These are phyloP conservation scores for Neltuma alba DNA, from an alignment of 306 rosid genomes.

Conservation along the genomic window DNA sequence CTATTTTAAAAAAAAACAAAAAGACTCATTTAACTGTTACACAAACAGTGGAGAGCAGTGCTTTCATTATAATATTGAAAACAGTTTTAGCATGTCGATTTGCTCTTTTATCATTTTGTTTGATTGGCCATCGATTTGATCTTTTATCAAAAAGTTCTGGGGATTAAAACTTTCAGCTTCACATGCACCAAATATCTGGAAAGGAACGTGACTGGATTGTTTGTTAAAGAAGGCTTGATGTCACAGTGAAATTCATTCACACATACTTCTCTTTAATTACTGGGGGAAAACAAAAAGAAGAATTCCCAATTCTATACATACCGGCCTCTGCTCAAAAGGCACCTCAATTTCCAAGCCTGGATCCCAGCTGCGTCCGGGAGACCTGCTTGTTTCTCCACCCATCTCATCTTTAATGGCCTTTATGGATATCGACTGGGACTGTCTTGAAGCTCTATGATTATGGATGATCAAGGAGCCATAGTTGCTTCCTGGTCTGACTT, in stretches of 20 bases:
- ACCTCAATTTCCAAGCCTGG: constrained; percentile 88
- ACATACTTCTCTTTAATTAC: neutral
- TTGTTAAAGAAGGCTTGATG: neutral
- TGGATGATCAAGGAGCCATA: constrained; percentile 59
- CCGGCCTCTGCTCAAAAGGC: constrained; percentile 96
- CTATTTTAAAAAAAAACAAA: constrained; percentile 44
- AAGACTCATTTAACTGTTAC: constrained; percentile 88
- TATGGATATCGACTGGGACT: constrained; percentile 41
- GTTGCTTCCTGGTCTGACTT: constrained; percentile 46
- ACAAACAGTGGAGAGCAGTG: constrained; percentile 2
- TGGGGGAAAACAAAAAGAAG: neutral
- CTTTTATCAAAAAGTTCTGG: constrained; percentile 16
- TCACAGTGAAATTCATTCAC: constrained; percentile 11
- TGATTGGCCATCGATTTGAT: too few relatives aligned
- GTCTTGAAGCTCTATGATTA: constrained; percentile 42
- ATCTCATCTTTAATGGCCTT: constrained; percentile 76
- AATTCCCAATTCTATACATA: constrained; percentile 35
- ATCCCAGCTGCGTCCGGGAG: constrained; percentile 82
- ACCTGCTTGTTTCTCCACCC: constrained; percentile 72
- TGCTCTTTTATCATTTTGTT: too few relatives aligned
- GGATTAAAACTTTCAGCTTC: neutral
- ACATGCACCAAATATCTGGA: too few relatives aligned
- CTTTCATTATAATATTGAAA: constrained; percentile 10
- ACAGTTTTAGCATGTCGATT: constrained; percentile 9
- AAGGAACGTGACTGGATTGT: neutral